Evolutionary conservation across 73 alveolate genomes (phyloP).

Genomic region (Paramecium bursaria): DNA sequence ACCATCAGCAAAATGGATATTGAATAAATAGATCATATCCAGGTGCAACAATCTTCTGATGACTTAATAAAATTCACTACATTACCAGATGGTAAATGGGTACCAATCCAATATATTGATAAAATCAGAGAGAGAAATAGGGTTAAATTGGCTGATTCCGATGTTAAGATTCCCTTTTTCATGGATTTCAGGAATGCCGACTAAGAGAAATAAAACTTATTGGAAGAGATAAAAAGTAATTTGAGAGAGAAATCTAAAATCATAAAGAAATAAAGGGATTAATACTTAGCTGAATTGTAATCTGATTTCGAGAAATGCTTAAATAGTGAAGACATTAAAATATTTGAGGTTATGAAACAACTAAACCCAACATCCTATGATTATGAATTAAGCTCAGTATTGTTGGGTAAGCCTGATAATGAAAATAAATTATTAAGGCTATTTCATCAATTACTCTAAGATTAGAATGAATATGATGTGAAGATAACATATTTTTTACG

Average conservation of each 20-base stretch:
- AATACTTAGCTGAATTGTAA: conserved; percentile 33
- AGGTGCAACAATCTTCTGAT: neutral
- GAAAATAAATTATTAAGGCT: conserved; percentile 7
- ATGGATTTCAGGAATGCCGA: conserved; percentile 55
- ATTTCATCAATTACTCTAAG: conserved; percentile 20
- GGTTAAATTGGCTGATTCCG: conserved; percentile 54
- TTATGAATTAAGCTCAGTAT: conserved; percentile 41
- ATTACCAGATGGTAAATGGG: conserved; percentile 55
- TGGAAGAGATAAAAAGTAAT: conserved; percentile 30
- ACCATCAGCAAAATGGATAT: too few relatives aligned
- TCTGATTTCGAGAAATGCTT: conserved; percentile 35
- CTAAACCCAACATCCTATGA: conserved; percentile 57
- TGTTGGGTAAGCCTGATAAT: conserved; percentile 52
- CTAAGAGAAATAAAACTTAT: conserved; percentile 8
- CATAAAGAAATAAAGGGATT: conserved; percentile 13
- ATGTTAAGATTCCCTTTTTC: conserved; percentile 54
- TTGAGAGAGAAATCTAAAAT: conserved; percentile 43
- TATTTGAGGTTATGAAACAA: conserved; percentile 9
- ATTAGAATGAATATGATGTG: conserved; percentile 14
- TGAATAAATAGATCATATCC: neutral
- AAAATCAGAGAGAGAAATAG: conserved; percentile 55
- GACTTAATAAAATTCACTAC: conserved; percentile 20
- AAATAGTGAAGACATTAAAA: conserved; percentile 19
- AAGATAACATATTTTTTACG: conserved; percentile 40
- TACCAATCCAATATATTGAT: conserved; percentile 46